Evolutionary conservation across 345 rosid genomes (phyloP).

Genomic region (Murraya koenigii): DNA sequence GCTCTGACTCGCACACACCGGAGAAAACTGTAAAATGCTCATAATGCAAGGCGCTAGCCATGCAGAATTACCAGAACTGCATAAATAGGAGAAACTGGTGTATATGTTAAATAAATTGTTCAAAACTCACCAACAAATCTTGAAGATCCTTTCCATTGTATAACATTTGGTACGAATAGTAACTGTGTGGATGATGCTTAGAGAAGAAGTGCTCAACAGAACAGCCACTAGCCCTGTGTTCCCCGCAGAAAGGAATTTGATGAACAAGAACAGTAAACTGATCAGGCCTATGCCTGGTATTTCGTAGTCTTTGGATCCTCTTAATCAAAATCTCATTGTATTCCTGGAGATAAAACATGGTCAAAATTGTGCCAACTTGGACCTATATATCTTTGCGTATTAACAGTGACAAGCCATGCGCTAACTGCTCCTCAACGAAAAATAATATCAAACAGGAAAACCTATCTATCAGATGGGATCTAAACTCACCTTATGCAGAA

Average conservation of each 20-base stretch:
- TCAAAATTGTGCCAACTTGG: conserved; percentile 13
- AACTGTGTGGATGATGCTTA: conserved; percentile 58
- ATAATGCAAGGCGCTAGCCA: background rate
- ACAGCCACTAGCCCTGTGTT: conserved; percentile 55
- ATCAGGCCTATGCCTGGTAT: conserved; percentile 60
- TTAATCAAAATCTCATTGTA: conserved; percentile 55
- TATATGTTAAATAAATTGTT: too few relatives aligned
- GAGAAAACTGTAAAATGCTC: conserved; percentile 42
- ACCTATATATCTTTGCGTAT: background rate
- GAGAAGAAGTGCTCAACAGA: conserved; percentile 81
- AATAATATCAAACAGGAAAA: background rate
- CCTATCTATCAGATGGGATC: background rate
- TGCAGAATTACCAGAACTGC: background rate
- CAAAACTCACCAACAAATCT: conserved; percentile 52
- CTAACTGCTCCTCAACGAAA: background rate
- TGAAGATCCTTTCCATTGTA: conserved; percentile 61
- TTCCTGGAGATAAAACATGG: conserved; percentile 53
- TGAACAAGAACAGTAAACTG: conserved; percentile 76
- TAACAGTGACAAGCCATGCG: conserved; percentile 2
- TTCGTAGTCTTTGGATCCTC: conserved; percentile 58
- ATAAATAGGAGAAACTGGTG: background rate
- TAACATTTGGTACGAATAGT: conserved; percentile 65
- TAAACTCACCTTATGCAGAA: conserved; percentile 61
- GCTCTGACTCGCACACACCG: conserved; percentile 75
- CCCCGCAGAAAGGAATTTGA: conserved; percentile 65